Conservation (phyloP, 2,329 filamentous ascomycete genomes). For the Cladosporium austrohemisphaericum region DNA sequence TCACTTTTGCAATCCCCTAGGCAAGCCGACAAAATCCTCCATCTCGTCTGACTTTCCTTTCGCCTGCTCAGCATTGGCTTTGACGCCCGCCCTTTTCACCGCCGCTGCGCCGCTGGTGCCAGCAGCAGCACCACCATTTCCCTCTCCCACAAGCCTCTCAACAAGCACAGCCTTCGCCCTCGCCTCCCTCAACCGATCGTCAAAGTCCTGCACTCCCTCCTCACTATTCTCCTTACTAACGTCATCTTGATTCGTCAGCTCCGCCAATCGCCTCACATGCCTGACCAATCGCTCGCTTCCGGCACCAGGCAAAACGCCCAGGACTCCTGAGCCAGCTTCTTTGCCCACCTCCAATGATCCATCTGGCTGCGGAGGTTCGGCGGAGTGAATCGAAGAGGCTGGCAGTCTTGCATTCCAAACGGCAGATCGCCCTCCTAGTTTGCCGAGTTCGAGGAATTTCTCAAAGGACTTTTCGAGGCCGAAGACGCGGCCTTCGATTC, state of each 20-base stretch:
- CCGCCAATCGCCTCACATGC: conserved; percentile 71
- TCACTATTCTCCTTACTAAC: conserved; percentile 80
- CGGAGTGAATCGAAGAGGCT: no score
- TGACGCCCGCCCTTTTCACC: conserved; percentile 25
- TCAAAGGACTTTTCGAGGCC: conserved; percentile 91
- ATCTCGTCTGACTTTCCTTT: conserved; percentile 27
- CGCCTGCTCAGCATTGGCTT: conserved; percentile 18
- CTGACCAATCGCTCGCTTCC: conserved; percentile 65
- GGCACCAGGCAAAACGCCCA: not conserved
- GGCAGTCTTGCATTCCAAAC: conserved; percentile 78
- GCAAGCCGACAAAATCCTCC: conserved; percentile 36
- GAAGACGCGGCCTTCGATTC: conserved; percentile 83
- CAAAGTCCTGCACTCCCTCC: conserved; percentile 84
- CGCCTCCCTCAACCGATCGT: conserved; percentile 80
- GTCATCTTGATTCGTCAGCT: conserved; percentile 73
- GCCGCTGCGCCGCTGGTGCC: conserved; percentile 1
- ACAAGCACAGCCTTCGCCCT: conserved; percentile 81
- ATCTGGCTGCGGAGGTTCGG: no score
- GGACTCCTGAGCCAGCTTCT: not conserved
- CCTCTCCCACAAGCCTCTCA: conserved; percentile 63
- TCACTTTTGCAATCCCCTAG: conserved; percentile 11
- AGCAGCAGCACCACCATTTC: conserved; percentile 27
- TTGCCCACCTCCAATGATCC: conserved; percentile 9
- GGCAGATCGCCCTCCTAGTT: conserved; percentile 70
- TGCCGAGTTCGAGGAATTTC: conserved; percentile 79